Evolutionary conservation across 2,329 filamentous ascomycete genomes (phyloP).

Genomic region (Huntiella savannae): DNA sequence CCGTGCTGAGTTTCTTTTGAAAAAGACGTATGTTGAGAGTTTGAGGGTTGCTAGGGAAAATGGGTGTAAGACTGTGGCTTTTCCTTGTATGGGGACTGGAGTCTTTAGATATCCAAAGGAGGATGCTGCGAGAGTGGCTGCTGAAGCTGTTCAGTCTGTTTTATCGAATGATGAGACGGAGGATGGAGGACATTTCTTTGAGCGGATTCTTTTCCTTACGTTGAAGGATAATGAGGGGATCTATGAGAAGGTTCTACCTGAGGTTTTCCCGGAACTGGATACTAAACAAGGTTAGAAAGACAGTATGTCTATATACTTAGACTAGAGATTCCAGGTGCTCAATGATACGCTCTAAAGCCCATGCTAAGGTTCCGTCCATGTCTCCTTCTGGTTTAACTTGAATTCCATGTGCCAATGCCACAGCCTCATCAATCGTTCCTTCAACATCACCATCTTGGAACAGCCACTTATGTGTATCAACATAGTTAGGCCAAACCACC

Average conservation of each 20-base stretch:
- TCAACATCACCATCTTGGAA: slow-evolving; percentile 53
- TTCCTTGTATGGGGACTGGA: slow-evolving; percentile 72
- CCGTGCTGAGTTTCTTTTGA: slow-evolving; percentile 29
- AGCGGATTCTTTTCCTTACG: slow-evolving; percentile 67
- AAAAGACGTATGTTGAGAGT: slow-evolving; percentile 48
- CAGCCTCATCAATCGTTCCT: slow-evolving; percentile 21
- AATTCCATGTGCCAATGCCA: slow-evolving; percentile 26
- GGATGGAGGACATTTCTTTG: slow-evolving; percentile 38
- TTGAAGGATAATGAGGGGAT: slow-evolving; percentile 60
- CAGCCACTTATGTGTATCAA: slow-evolving; percentile 60
- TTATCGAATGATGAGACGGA: slow-evolving; percentile 27
- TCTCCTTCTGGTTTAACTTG: slow-evolving; percentile 31
- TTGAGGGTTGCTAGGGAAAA: slow-evolving; percentile 53
- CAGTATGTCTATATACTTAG: neutral
- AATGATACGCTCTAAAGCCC: slow-evolving; percentile 48
- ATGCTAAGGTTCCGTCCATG: slow-evolving; percentile 43
- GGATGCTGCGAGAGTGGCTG: slow-evolving; percentile 54
- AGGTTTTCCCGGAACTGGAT: neutral
- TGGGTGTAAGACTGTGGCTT: slow-evolving; percentile 54
- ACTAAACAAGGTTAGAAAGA: neutral
- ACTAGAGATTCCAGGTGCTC: neutral
- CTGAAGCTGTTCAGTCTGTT: slow-evolving; percentile 20
- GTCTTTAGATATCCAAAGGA: slow-evolving; percentile 69
- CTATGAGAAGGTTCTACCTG: slow-evolving; percentile 51
- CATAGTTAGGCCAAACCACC: slow-evolving; percentile 93